Conservation (phyloP, 352 stramenopile genomes). For the Phytophthora chlamydospora region DNA sequence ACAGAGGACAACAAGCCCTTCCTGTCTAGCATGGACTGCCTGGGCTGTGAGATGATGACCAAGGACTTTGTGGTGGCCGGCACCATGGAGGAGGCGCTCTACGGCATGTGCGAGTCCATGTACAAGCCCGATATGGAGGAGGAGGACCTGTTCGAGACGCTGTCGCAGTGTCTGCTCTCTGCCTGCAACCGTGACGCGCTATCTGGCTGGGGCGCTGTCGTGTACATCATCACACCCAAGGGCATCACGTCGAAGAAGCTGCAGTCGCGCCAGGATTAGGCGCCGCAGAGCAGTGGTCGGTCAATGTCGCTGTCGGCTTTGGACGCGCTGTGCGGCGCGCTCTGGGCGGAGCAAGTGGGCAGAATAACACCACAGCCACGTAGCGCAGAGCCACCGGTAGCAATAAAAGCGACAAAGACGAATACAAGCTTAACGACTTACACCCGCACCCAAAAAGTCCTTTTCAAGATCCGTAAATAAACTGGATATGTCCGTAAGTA, state of each 20-base stretch:
- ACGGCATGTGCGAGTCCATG: slow-evolving; percentile 99
- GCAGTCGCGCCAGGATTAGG: slow-evolving; percentile 83
- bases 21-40: slow-evolving; percentile 97
- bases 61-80: slow-evolving; percentile 98
- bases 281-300: slow-evolving; percentile 1
- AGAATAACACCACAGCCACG: slow-evolving; percentile 3
- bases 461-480: too few species aligned
- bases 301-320: slow-evolving; percentile 12
- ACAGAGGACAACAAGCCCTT: slow-evolving; percentile 96
- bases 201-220: slow-evolving; percentile 97
- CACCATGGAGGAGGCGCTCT: slow-evolving; percentile 98
- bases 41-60: slow-evolving; percentile 95
- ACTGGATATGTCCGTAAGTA: too few species aligned
- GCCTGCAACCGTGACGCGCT: slow-evolving; percentile 98
- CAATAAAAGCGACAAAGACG: slow-evolving; percentile 9
- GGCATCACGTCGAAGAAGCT: slow-evolving; percentile 86
- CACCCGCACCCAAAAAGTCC: too few species aligned
- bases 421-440: slow-evolving; percentile 13
- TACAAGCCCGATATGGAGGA: slow-evolving; percentile 97
- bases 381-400: slow-evolving; percentile 1
- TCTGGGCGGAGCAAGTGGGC: neutral
- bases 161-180: slow-evolving; percentile 97
- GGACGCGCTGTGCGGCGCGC: neutral
- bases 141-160: slow-evolving; percentile 98
- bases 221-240: slow-evolving; percentile 97